phyloP scores from a whole-genome alignment of 2,329 filamentous ascomycete genomes.

The Blastomyces gilchristii region DNA sequence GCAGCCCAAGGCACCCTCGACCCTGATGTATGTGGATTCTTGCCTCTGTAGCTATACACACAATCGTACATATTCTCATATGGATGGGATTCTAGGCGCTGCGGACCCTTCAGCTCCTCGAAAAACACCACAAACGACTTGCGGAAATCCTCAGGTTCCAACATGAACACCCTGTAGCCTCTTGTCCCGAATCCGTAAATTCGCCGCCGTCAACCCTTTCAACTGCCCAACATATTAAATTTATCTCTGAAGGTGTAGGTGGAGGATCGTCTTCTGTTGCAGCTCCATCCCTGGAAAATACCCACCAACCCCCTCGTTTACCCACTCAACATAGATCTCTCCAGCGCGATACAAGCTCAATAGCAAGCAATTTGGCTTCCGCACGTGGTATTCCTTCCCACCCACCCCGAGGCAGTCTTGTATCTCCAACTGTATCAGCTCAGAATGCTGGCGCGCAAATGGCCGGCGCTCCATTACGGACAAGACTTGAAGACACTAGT shows the following conservation, averaged over 20 bases:
- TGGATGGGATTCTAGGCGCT: slow-evolving; percentile 55
- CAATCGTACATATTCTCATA: slow-evolving; percentile 7
- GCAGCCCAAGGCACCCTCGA: slow-evolving; percentile 63
- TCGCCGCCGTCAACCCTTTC: slow-evolving; percentile 11
- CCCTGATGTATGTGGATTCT: slow-evolving; percentile 37
- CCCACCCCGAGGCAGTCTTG: slow-evolving; percentile 51
- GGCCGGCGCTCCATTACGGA: slow-evolving; percentile 43
- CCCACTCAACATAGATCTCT: slow-evolving; percentile 36
- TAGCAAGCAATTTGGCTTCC: slow-evolving; percentile 78
- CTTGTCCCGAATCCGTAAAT: slow-evolving; percentile 14
- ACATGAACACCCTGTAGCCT: slow-evolving; percentile 38
- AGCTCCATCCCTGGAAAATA: slow-evolving; percentile 22
- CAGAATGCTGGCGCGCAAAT: slow-evolving; percentile 63
- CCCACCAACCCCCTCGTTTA: slow-evolving; percentile 32
- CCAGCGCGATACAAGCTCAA: slow-evolving; percentile 62
- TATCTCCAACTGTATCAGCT: slow-evolving; percentile 61
- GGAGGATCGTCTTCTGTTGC: slow-evolving; percentile 12
- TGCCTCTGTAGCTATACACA: neutral
- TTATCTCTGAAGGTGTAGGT: slow-evolving; percentile 14
- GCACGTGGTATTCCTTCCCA: slow-evolving; percentile 62
- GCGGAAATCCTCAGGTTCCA: slow-evolving; percentile 71
- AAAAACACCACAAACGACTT: slow-evolving; percentile 76
- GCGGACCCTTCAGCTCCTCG: slow-evolving; percentile 72
- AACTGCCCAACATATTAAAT: slow-evolving; percentile 14
- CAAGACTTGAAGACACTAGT: slow-evolving; percentile 23